Base-by-base conservation (phyloP, 257 asterid genomes). In the Penstemon davidsonii region DNA sequence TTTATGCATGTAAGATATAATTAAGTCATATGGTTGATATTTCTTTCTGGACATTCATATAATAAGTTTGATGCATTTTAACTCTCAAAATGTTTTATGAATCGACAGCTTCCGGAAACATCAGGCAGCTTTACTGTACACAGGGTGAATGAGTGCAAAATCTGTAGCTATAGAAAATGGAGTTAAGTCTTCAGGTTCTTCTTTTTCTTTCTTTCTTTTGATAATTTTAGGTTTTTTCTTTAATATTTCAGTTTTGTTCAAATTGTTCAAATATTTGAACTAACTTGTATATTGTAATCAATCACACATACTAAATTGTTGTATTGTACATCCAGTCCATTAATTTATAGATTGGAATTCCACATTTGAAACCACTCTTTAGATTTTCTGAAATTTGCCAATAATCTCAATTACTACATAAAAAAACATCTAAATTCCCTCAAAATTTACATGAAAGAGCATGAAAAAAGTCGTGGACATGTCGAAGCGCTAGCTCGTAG, bases 71-170 rank as follows among this genome's bases (percentile, higher is more conserved):
- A 25, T 25, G 33, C 33, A 25, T 25, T 25, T 25, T 25, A 25
- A 25, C 33, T 25, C 33, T 25, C 33, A 25, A 1, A 25, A 25
- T 25, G 33, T 73, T 18, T 45, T 69, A 50, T 72, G 55, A 67
- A 66, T 56, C 55, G 12, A 62, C 95, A 91, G 98, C 98, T 15
- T 89, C 98, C 10, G 98, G 98, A 62, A 91, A 91, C 74, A 76
- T 88, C 67, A 84, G 87, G 64, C 96, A 91, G 79, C 95, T 88
- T 42, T 88, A 87, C 83, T 91, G 86, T 83, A 66, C 79, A 68
- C 96, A 81, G 65, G 88, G 90, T 10, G 97, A 85, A 54, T 80
- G 72, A 72, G 66, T 60, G 74, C 62, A 60, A 55, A 5, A 44
- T 70, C 53, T 39, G 71, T 44, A 47, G 64, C 75, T 8, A 63